Evolutionary conservation across 805 yeast genomes (phyloP), one percentile per base, ranked within the genome.

Genomic region (Candida tallmaniae): DNA sequence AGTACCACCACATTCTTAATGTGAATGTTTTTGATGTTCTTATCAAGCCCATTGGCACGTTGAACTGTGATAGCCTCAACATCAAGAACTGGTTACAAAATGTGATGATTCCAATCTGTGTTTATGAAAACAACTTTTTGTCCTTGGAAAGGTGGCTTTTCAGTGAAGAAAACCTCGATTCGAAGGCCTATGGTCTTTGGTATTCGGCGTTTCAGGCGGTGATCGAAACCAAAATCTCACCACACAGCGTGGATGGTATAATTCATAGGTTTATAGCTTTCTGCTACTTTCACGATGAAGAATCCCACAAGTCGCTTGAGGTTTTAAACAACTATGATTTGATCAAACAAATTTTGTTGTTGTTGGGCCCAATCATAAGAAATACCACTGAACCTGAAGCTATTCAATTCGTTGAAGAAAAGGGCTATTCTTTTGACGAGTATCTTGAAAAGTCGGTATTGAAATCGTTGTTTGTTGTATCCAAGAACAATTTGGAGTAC

Each of bases 101-200:
- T 17, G 68, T 60, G 11, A 42, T 60, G 4, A 31, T 62, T 12
- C 70, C 70, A 0, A 35, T 50, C 10, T 38, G 53, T 5, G 37
- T 22, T 1, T 54, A 48, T 35, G 29, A 51, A 28, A 27, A 45
- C 16, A 50, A 53, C 31, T 49, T 61, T 27, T 36, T 33, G 3
- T 58, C 62, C 3, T 42, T 62, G n/a, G 36, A 43, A 8, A 23
- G 35, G 4, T 60, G 63, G 62, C 31, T 58, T n/a, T 51, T 46
- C 29, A 27, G 22, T 18, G 31, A 28, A 9, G 21, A 22, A 5
- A 29, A 32, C 18, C 20, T 14, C 16, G 34, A 15, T 15, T 31
- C 26, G 18, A 34, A 26, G 14, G 51, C 47, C 27, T 55, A 56
- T 34, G 23, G 34, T 5, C 25, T 50, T 4, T 58, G 60, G 63